phyloP scores from a whole-genome alignment of 306 rosid genomes.

The Pyrus communis region DNA sequence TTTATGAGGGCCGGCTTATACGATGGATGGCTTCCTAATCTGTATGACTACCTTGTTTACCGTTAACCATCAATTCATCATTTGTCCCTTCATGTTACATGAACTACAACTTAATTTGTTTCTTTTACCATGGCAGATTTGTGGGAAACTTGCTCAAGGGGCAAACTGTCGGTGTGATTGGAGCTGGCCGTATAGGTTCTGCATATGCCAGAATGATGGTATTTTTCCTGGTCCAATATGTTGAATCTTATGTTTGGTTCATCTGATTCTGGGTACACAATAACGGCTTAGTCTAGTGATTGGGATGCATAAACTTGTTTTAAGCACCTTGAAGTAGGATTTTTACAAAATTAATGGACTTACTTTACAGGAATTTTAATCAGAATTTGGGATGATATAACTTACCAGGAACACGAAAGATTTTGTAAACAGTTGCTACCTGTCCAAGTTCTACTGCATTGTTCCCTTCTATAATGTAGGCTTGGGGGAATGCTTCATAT shows the following conservation, averaged over 20 bases:
- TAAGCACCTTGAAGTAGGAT: too few relatives aligned
- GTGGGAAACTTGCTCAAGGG: constrained; percentile 97
- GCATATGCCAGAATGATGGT: constrained; percentile 99
- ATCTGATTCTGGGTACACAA: not conserved
- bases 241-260: not conserved
- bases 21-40: constrained; percentile 97
- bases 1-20: constrained; percentile 97
- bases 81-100: not conserved
- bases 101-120: constrained; percentile 1
- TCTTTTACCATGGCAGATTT: constrained; percentile 41
- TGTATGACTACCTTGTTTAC: constrained; percentile 40
- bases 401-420: not conserved
- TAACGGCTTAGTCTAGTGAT: not conserved
- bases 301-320: not conserved
- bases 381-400: not conserved
- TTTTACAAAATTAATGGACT: not conserved
- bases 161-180: constrained; percentile 97
- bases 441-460: too few relatives aligned
- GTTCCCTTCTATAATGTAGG: not conserved
- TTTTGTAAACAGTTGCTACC: not conserved
- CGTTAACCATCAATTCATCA: not conserved
- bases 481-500: not conserved
- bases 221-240: constrained; percentile 8
- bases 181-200: constrained; percentile 98
- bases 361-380: not conserved